These are phyloP conservation scores for Blastobotrys illinoisensis DNA, from an alignment of 1,139 yeast species.

Conservation along the genomic window DNA sequence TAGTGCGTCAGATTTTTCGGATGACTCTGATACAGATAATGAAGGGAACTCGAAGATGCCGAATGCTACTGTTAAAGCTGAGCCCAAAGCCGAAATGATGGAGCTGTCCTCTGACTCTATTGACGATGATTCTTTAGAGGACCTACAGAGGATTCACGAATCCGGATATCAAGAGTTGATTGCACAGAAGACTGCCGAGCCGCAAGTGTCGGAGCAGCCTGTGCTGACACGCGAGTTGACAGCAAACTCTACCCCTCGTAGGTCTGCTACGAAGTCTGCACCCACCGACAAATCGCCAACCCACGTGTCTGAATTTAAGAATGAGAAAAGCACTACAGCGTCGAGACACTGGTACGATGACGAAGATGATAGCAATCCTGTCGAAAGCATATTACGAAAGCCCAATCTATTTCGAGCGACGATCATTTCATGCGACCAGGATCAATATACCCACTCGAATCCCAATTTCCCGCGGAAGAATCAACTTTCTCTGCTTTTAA, in stretches of 20 bases:
- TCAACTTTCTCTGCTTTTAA: background rate
- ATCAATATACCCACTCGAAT: background rate
- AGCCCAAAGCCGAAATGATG: background rate
- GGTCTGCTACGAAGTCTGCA: background rate
- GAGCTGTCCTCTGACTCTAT: background rate
- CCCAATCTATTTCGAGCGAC: background rate
- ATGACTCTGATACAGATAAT: background rate
- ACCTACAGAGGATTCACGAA: background rate
- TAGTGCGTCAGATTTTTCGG: background rate
- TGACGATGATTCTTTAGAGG: background rate
- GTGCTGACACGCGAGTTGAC: background rate
- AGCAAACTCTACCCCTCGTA: background rate
- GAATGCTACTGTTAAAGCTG: background rate
- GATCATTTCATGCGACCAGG: background rate
- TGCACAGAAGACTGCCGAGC: background rate
- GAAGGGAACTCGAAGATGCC: background rate
- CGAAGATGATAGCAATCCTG: background rate
- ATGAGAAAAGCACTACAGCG: background rate
- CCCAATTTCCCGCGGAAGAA: background rate
- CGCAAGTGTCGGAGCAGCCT: background rate
- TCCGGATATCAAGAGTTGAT: background rate
- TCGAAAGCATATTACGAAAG: background rate
- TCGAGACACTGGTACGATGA: background rate
- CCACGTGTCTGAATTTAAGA: background rate
- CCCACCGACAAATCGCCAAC: background rate